Conservation (phyloP, 306 rosid genomes). For the Cicer judaicum region DNA sequence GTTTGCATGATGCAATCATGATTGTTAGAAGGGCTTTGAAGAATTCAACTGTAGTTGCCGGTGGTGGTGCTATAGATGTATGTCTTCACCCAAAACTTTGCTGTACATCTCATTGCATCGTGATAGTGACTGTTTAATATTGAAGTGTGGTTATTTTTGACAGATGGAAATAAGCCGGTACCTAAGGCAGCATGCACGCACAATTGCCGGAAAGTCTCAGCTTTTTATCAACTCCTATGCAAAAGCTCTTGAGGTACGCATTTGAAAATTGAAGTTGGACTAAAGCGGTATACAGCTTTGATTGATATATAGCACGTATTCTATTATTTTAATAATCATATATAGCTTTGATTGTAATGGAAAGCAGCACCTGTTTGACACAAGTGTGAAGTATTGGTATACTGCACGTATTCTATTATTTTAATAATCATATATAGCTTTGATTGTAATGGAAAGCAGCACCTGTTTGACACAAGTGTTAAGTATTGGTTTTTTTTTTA, state of each 20-base stretch:
- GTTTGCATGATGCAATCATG: constrained; percentile 99
- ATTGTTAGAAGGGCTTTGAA: constrained; percentile 96
- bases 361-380: constrained; percentile 6
- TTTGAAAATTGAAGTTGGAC: background rate
- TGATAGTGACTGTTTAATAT: constrained; percentile 7
- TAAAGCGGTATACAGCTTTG: background rate
- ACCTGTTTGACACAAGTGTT: background rate
- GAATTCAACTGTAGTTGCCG: constrained; percentile 97
- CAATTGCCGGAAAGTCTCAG: constrained; percentile 91
- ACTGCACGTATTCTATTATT: constrained; percentile 24
- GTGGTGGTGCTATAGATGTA: constrained; percentile 99
- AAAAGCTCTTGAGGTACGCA: constrained; percentile 89
- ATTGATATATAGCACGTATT: too few relatives aligned
- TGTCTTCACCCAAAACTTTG: constrained; percentile 37
- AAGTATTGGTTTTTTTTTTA: too few relatives aligned
- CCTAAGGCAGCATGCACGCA: constrained; percentile 90
- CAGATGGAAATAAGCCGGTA: constrained; percentile 99
- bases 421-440: constrained; percentile 11
- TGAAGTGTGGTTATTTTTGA: constrained; percentile 42
- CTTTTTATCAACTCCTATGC: constrained; percentile 95
- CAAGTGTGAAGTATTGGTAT: background rate
- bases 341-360: background rate
- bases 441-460: background rate
- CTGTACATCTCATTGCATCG: constrained; percentile 14
- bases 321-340: constrained; percentile 17